Base-by-base conservation (phyloP, 352 stramenopile species). In the Aphanomyces astaci region DNA sequence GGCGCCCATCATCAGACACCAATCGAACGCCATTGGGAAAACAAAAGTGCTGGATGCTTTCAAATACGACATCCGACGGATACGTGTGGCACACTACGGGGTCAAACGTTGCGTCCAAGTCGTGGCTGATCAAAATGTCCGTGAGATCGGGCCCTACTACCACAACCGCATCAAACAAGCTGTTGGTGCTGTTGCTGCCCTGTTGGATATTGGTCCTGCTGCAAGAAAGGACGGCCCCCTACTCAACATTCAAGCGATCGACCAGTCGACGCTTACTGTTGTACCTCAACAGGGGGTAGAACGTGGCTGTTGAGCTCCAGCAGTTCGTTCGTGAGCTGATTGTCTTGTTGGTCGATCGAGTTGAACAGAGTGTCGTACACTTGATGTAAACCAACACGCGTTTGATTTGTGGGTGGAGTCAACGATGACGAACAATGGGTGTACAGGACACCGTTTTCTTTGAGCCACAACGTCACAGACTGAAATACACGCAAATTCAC, bases 1-100 rank as follows among this genome's bases (percentile, higher is more conserved):
- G 36, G 36, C 36, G 45, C 4, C 30, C 25, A 30, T 59, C 51
- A n/a, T 57, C 24, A 22, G 36, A 31, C 22, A 33, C 27, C 28
- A 68, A 22, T 13, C 28, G 40, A 22, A 68, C 55, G 2, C 40
- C 62, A 28, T 59, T 68, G 2, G 62, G 62, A 31, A 60, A 68
- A 28, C 62, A 68, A 59, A 68, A 68, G 51, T 68, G 62, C 32
- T 68, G 43, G 11, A 68, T 22, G 27, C 62, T 68, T 60, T 68
- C 62, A 25, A 46, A 60, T 7, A 25, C 22, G 9, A 52, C 43
- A 13, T 51, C 19, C 9, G 17, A 31, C 7, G 62, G 62, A 24
- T 68, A 68, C 22, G 62, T 62, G 5, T 31, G 39, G 51, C 62
- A 68, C 10, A 68, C 51, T n/a, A 59, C 25, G 7, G 62, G 62